Conservation (phyloP, 1,139 yeast species). For the Pichia sp. region DNA sequence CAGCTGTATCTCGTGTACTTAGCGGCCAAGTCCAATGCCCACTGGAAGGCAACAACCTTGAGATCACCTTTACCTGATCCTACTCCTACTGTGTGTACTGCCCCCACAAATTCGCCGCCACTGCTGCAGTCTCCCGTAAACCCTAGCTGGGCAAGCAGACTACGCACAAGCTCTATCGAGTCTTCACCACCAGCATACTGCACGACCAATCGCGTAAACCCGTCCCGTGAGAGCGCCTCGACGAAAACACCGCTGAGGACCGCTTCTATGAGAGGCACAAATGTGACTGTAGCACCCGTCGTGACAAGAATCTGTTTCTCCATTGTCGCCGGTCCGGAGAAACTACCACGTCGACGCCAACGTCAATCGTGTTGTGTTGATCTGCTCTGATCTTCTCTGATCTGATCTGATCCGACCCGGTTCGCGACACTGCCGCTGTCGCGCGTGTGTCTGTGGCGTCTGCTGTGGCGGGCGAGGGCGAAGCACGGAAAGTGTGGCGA, state of each 20-base stretch:
- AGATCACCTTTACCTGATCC: background rate
- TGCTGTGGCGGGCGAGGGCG: too few species aligned
- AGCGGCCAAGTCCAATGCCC: constrained; percentile 44
- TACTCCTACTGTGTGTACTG: too few species aligned
- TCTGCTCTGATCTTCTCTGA: too few species aligned
- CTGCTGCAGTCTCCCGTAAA: background rate
- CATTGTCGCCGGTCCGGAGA: too few species aligned
- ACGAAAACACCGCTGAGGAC: constrained; percentile 36
- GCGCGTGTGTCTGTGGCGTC: too few species aligned
- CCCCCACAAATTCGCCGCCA: too few species aligned
- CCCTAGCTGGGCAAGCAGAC: constrained; percentile 6
- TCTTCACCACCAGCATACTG: constrained; percentile 61
- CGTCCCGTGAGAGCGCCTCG: constrained; percentile 27
- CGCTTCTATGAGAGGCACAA: constrained; percentile 43
- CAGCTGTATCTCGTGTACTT: constrained; percentile 9
- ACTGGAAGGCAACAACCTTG: constrained; percentile 19
- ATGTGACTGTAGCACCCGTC: constrained; percentile 85
- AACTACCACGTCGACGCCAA: too few species aligned
- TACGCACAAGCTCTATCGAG: constrained; percentile 9
- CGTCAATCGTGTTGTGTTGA: too few species aligned
- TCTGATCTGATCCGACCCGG: too few species aligned
- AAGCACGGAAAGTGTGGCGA: too few species aligned
- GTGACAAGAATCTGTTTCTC: constrained; percentile 45
- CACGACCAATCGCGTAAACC: constrained; percentile 39
- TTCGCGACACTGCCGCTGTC: too few species aligned